Evolutionary conservation across 352 stramenopile genomes (phyloP).

Genomic region (Globisporangium camurandrum): DNA sequence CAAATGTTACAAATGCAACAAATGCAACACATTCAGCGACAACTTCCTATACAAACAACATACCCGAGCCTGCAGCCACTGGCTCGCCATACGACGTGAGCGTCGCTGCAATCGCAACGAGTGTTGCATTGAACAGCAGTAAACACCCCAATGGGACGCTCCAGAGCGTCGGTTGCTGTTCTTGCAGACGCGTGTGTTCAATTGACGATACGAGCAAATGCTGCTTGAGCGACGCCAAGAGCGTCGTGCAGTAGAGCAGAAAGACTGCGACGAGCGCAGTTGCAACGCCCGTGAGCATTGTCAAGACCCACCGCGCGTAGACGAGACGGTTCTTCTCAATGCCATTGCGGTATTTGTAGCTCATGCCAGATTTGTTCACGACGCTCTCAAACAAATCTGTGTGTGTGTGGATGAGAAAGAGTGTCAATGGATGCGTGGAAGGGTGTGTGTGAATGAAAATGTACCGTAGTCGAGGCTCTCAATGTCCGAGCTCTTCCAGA

Average conservation of each 20-base stretch:
- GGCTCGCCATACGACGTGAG: conserved; percentile 69
- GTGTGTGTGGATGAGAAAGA: neutral
- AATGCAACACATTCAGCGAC: too few species aligned
- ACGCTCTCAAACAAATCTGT: conserved; percentile 82
- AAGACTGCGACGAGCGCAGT: conserved; percentile 74
- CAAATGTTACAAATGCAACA: too few species aligned
- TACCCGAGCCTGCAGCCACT: conserved; percentile 71
- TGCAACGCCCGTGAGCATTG: conserved; percentile 59
- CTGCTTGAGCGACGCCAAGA: conserved; percentile 64
- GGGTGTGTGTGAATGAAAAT: neutral
- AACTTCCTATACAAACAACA: conserved; percentile 1
- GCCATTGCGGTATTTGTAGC: conserved; percentile 77
- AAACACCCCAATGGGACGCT: too few species aligned
- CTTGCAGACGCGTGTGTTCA: conserved; percentile 41
- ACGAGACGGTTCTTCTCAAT: conserved; percentile 71
- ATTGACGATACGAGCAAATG: conserved; percentile 60
- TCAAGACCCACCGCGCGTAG: conserved; percentile 79
- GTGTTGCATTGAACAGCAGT: conserved; percentile 57
- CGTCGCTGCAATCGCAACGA: conserved; percentile 68
- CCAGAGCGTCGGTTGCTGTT: conserved; percentile 65
- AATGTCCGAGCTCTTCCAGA: conserved; percentile 60
- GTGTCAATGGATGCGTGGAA: neutral
- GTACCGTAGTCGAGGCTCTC: conserved; percentile 83
- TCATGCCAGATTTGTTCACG: conserved; percentile 79
- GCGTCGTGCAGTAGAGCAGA: conserved; percentile 70